Conservation (phyloP, 768 basidiomycete genomes). For the Leucocoprinus leucothites region DNA sequence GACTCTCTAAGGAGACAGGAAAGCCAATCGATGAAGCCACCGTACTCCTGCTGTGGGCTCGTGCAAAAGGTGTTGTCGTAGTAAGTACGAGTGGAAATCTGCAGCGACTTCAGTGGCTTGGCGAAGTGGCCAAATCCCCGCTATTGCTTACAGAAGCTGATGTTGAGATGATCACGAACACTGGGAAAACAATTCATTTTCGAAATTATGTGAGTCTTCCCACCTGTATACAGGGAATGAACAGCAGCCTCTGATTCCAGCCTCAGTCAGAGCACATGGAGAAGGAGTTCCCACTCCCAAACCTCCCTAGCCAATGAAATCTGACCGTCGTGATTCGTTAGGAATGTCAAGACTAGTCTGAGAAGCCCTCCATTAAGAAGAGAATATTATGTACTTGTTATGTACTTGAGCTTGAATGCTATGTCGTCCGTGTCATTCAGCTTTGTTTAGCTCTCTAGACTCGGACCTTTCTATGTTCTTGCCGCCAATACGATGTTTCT, state of each 20-base stretch:
- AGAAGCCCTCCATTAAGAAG: too few relatives aligned
- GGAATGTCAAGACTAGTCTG: too few relatives aligned
- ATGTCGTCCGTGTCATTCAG: too few relatives aligned
- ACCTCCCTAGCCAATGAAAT: slow-evolving; percentile 21
- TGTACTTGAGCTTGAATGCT: too few relatives aligned
- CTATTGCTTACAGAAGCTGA: slow-evolving; percentile 27
- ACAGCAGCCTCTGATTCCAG: background rate
- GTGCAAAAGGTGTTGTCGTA: slow-evolving; percentile 27
- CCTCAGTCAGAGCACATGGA: slow-evolving; percentile 34
- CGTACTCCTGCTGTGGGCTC: slow-evolving; percentile 32
- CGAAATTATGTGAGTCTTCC: slow-evolving; percentile 28
- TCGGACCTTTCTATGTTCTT: too few relatives aligned
- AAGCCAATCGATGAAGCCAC: slow-evolving; percentile 20
- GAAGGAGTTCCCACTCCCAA: slow-evolving; percentile 29
- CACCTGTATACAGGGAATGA: background rate
- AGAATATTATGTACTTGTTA: too few relatives aligned
- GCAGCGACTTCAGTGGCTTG: slow-evolving; percentile 27
- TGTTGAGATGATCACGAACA: slow-evolving; percentile 30
- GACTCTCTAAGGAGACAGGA: slow-evolving; percentile 20
- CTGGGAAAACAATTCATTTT: slow-evolving; percentile 34
- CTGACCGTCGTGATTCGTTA: too few relatives aligned
- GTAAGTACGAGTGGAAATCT: slow-evolving; percentile 31
- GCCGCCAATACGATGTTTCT: too few relatives aligned
- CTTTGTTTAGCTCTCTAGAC: too few relatives aligned
- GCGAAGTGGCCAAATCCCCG: slow-evolving; percentile 24